Evolutionary conservation across 2,329 filamentous ascomycete species (phyloP).

Genomic region (Zymoseptoria ardabiliae): DNA sequence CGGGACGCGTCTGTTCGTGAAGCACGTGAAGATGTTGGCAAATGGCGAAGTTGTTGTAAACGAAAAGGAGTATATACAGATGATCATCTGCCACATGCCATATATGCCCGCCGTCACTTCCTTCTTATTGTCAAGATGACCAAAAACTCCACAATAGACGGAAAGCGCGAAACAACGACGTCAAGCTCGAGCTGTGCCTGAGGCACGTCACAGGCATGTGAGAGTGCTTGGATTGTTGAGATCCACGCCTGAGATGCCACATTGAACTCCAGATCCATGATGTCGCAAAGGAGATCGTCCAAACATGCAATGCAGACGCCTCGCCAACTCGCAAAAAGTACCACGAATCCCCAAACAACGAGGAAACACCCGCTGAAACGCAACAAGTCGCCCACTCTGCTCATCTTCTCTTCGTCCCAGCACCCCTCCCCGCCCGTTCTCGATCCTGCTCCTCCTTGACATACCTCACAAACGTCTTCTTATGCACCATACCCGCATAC

Average conservation of each 20-base stretch:
- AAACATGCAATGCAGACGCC: not conserved
- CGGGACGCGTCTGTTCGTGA: not conserved
- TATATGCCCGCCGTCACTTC: not conserved
- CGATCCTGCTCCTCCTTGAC: slow-evolving; percentile 71
- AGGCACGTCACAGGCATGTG: not conserved
- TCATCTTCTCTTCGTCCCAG: slow-evolving; percentile 1
- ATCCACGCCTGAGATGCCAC: not conserved
- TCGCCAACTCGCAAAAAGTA: slow-evolving; percentile 1
- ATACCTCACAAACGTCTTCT: slow-evolving; percentile 94
- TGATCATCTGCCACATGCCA: not conserved
- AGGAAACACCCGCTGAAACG: slow-evolving; percentile 1
- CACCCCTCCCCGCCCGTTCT: slow-evolving; percentile 13
- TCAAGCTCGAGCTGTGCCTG: not conserved
- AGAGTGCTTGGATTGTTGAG: not conserved
- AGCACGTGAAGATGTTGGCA: not conserved
- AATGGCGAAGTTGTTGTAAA: not conserved
- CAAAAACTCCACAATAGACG: not conserved
- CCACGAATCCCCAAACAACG: not conserved
- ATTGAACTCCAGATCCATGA: no score
- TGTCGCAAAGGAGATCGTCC: not conserved
- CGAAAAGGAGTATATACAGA: not conserved
- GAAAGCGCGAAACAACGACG: not conserved
- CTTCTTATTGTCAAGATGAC: not conserved
- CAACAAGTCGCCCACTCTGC: not conserved
- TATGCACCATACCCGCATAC: slow-evolving; percentile 87